Base-by-base conservation (phyloP, 1,139 yeast genomes). In the Yamadazyma blattariae region DNA sequence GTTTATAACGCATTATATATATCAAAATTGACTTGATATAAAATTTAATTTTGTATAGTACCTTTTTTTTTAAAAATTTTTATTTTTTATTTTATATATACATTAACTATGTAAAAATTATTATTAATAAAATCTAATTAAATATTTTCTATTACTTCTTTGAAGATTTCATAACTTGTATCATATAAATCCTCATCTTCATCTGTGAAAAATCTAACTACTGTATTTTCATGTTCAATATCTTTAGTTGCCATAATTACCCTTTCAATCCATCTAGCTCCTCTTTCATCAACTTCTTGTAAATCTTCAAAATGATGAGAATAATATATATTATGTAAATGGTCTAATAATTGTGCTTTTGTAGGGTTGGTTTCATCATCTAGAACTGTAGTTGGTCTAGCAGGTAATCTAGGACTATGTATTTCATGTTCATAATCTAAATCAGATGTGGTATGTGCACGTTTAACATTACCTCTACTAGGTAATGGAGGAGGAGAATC, bases 181-280 rank as follows among this genome's bases (percentile, higher is more conserved):
- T 50, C 45, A 37, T 61, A 61, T 36, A 70, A 64, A 13, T 54
- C 59, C 3, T 46, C 45, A 30, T 70, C 74, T 8, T 54, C 56
- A 49, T 70, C 76, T 17, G 52, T 52, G 45, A 70, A 68, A 32
- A 70, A 52, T 23, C 52, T 47, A n/a, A 70, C 45, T 38, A 54
- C 56, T 1, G 71, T 62, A n/a, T 53, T 47, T 4, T 64, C 52
- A n/a, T 61, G 63, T 11, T 72, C 71, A 30, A 77, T 57, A 14
- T 47, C 54, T 29, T 59, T 56, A 11, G 67, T 43, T 2, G 74
- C 67, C 3, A 55, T 46, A 15, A 64, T 51, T 2, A 72, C 62
- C 39, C 77, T 58, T 29, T 61, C 62, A 22, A 70, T 63, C 81
- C 82, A 77, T 18, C 57, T 44, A 1, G 74, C 73, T 1, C 77